phyloP scores from a whole-genome alignment of 108 stramenopile genomes.

The Cyclotella kingstonii region DNA sequence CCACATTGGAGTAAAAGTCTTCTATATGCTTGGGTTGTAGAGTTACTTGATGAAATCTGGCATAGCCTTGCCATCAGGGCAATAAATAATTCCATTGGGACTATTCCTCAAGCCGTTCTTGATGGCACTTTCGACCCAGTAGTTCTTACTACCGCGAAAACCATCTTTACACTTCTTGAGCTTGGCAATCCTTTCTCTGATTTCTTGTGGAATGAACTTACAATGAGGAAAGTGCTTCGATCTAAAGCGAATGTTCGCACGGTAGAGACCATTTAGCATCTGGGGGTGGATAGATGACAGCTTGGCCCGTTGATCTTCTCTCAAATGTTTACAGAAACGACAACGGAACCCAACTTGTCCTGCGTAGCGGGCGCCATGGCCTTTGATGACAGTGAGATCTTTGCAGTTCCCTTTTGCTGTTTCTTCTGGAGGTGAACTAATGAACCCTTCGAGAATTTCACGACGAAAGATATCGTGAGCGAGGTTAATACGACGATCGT shows the following conservation, averaged over 20 bases:
- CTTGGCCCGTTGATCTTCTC: slow-evolving; percentile 1
- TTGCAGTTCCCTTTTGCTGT: background rate
- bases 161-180: slow-evolving; percentile 4
- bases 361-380: slow-evolving; percentile 17
- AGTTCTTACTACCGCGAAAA: slow-evolving; percentile 25
- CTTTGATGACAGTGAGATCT: background rate
- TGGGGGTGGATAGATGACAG: slow-evolving; percentile 23
- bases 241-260: slow-evolving; percentile 21
- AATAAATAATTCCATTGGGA: slow-evolving; percentile 24
- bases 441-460: slow-evolving; percentile 10
- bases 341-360: slow-evolving; percentile 29
- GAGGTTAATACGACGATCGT: slow-evolving; percentile 7
- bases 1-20: no score
- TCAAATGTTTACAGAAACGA: slow-evolving; percentile 22
- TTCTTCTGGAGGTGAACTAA: background rate
- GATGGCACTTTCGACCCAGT: slow-evolving; percentile 24
- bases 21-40: no score
- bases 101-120: slow-evolving; percentile 16
- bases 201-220: slow-evolving; percentile 15
- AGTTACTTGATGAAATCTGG: no score
- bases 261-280: slow-evolving; percentile 19
- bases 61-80: background rate
- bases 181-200: slow-evolving; percentile 3
- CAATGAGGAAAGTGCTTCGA: slow-evolving; percentile 15
- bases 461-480: slow-evolving; percentile 6